Percentiles rank a stretch among this genome's conserved stretches.
Conservation (phyloP, 2,329 filamentous ascomycete species). For the Tolypocladium cylindrosporum region DNA sequence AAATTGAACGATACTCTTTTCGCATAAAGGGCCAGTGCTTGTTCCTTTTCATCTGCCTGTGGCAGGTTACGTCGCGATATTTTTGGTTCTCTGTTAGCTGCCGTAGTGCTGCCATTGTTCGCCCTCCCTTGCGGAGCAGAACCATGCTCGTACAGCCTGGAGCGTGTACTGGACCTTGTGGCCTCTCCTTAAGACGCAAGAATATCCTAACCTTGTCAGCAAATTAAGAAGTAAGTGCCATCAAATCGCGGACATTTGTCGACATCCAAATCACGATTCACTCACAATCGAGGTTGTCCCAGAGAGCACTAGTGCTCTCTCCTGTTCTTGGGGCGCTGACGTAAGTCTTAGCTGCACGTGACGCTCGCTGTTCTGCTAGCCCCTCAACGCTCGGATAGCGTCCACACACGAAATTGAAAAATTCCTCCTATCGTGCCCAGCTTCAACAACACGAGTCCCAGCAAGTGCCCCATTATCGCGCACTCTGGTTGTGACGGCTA, state of each 20-base stretch:
- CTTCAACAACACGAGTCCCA: slow-evolving; percentile 29
- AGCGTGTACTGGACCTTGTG: neutral
- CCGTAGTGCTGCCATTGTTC: neutral
- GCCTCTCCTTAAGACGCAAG: neutral
- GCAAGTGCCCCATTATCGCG: slow-evolving; percentile 24
- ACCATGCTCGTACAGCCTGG: neutral
- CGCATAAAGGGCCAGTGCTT: neutral
- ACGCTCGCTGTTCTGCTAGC: slow-evolving; percentile 17
- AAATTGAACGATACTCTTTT: too few species aligned
- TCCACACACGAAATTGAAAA: slow-evolving; percentile 38
- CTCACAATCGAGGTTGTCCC: neutral
- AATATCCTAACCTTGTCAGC: too few species aligned
- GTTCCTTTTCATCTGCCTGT: neutral
- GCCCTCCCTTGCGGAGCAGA: neutral
- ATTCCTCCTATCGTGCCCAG: slow-evolving; percentile 24
- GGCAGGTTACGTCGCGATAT: neutral
- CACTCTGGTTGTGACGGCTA: slow-evolving; percentile 27
- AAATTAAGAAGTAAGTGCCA: neutral
- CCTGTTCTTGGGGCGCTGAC: slow-evolving; percentile 12
- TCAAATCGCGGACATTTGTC: neutral
- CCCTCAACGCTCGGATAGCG: slow-evolving; percentile 32
- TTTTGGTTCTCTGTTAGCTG: neutral
- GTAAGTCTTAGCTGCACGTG: slow-evolving; percentile 22
- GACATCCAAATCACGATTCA: neutral
- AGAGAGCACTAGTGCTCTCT: too few species aligned